phyloP scores from a whole-genome alignment of 2,329 filamentous ascomycete species.

The Aspergillus phoenicis region DNA sequence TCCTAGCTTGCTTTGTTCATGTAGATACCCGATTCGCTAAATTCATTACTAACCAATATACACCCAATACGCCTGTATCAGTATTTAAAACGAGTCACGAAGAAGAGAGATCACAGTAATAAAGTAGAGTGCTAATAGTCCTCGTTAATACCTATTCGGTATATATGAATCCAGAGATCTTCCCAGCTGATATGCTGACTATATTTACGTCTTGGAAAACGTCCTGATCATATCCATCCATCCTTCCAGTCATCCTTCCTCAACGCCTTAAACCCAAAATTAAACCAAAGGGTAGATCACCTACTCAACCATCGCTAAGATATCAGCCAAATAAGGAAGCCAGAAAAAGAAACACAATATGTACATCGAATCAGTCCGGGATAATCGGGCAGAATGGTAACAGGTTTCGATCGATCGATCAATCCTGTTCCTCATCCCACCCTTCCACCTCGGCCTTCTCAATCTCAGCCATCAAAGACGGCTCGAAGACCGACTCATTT shows the following conservation, averaged over 20 bases:
- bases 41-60: no score
- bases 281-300: background rate
- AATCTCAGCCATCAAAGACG: conserved; percentile 70
- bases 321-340: background rate
- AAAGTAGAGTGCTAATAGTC: background rate
- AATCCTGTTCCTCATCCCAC: conserved; percentile 80
- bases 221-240: background rate
- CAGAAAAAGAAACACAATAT: conserved; percentile 5
- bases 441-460: conserved; percentile 76
- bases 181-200: background rate
- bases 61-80: no score
- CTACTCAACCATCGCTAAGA: conserved; percentile 5
- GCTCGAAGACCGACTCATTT: conserved; percentile 74
- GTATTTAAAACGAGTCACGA: no score
- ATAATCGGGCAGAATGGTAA: background rate
- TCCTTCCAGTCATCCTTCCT: background rate
- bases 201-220: background rate
- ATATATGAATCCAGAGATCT: background rate
- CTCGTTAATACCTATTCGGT: background rate
- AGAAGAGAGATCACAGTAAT: no score
- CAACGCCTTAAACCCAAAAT: background rate
- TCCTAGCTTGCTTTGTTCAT: background rate
- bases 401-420: background rate
- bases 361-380: conserved; percentile 13
- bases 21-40: background rate